Percentiles rank a stretch among this genome's conserved stretches.
Conservation (phyloP, 192 early-diverging fungal genomes). For the Lobosporangium transversale region DNA sequence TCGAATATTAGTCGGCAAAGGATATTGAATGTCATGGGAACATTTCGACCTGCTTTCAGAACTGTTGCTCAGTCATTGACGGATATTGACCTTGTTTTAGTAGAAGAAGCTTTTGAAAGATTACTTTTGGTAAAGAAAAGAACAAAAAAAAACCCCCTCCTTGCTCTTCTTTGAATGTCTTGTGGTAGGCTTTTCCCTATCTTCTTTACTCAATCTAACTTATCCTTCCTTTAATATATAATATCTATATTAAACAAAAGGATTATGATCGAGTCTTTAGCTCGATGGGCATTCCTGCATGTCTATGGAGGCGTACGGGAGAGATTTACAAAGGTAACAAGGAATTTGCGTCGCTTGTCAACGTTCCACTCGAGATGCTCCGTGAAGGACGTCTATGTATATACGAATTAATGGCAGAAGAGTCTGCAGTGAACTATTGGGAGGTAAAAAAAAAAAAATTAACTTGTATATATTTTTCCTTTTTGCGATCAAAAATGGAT, state of each 20-base stretch:
- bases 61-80: slow-evolving; percentile 88
- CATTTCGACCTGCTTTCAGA: slow-evolving; percentile 90
- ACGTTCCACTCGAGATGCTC: slow-evolving; percentile 83
- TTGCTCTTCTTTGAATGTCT: no score
- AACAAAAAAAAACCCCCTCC: no score
- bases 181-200: no score
- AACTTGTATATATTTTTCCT: background rate
- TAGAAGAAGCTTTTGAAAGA: slow-evolving; percentile 96
- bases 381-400: slow-evolving; percentile 66
- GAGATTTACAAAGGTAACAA: slow-evolving; percentile 97
- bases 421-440: slow-evolving; percentile 97
- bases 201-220: background rate
- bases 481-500: background rate
- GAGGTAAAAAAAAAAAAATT: slow-evolving; percentile 63
- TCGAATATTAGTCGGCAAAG: slow-evolving; percentile 73
- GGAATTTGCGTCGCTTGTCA: slow-evolving; percentile 91
- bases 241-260: slow-evolving; percentile 27
- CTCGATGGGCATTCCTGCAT: slow-evolving; percentile 94
- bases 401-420: slow-evolving; percentile 80
- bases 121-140: slow-evolving; percentile 71
- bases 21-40: slow-evolving; percentile 88
- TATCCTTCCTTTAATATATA: background rate
- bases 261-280: slow-evolving; percentile 97
- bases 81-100: slow-evolving; percentile 93
- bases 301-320: slow-evolving; percentile 94